Conservation (phyloP, 257 asterid genomes). For the Schizonepeta tenuifolia region DNA sequence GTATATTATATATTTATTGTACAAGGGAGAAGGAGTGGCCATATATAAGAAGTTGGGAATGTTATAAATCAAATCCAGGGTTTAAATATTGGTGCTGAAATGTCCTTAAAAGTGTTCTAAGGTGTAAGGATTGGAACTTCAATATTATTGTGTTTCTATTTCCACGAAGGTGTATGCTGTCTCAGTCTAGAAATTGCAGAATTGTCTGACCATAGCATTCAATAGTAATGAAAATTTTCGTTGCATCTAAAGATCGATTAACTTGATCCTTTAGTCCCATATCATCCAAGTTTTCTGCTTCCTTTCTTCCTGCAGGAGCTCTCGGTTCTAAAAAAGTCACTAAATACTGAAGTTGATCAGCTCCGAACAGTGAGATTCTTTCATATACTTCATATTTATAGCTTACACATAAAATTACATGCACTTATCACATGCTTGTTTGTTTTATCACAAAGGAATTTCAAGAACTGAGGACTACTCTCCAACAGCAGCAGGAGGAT, state of each 20-base stretch:
- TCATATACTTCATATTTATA: conserved; percentile 12
- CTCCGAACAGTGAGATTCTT: conserved; percentile 75
- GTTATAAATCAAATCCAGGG: not conserved
- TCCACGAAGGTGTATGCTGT: not conserved
- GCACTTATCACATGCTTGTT: conserved; percentile 13
- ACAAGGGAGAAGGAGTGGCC: not conserved
- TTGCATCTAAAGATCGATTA: not conserved
- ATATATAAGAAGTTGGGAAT: not conserved
- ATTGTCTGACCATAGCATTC: not conserved
- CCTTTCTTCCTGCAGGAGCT: conserved; percentile 63
- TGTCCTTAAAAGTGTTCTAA: not conserved
- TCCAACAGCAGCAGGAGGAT: conserved; percentile 97
- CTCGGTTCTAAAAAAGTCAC: conserved; percentile 69
- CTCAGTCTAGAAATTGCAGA: not conserved
- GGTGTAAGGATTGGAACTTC: not conserved
- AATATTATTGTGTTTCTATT: not conserved
- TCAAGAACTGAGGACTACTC: conserved; percentile 83
- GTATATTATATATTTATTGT: not conserved
- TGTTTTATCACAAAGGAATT: conserved; percentile 62
- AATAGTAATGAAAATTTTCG: not conserved
- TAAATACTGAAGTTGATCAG: conserved; percentile 83
- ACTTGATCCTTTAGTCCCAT: not conserved
- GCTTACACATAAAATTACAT: not conserved
- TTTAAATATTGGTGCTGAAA: no score
- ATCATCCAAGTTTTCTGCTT: conserved; percentile 16